These are phyloP conservation scores for Starmera amethionina DNA, from an alignment of 805 yeast genomes.

Conservation along the genomic window DNA sequence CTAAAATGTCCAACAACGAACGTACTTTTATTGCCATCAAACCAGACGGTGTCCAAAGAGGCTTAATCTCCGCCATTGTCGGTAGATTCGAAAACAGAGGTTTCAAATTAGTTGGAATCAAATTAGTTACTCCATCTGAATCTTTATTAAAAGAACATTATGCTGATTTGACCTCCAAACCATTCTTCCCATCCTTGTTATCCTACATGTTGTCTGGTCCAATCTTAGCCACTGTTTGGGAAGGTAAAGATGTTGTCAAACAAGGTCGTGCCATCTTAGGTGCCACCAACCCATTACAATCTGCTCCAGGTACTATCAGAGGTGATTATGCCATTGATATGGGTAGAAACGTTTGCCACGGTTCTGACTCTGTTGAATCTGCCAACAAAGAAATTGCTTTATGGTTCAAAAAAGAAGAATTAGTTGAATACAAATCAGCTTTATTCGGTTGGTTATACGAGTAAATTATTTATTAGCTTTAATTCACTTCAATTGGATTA, in stretches of 20 bases:
- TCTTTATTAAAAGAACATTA: constrained; percentile 85
- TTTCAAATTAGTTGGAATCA: constrained; percentile 92
- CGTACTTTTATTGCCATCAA: constrained; percentile 89
- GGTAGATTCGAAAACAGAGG: constrained; percentile 96
- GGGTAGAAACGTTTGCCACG: constrained; percentile 99
- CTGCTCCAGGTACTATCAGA: constrained; percentile 99
- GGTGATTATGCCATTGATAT: constrained; percentile 97
- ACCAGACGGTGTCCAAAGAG: constrained; percentile 99
- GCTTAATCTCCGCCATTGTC: constrained; percentile 81
- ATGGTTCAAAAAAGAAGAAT: constrained; percentile 98
- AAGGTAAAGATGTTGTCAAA: constrained; percentile 98
- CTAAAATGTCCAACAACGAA: constrained; percentile 37
- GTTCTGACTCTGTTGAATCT: constrained; percentile 97
- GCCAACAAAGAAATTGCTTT: constrained; percentile 93
- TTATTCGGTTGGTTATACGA: constrained; percentile 89
- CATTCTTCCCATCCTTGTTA: constrained; percentile 95
- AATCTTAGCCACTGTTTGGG: constrained; percentile 98
- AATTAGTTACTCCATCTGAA: constrained; percentile 84
- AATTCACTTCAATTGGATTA: too few relatives aligned
- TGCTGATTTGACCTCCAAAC: constrained; percentile 89
- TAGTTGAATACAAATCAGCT: constrained; percentile 85
- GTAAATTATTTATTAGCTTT: constrained; percentile 27
- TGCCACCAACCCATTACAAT: constrained; percentile 96
- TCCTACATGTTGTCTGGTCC: constrained; percentile 98
- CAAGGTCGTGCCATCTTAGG: constrained; percentile 97